phyloP scores from a whole-genome alignment of 805 yeast species.

The Ogataea ganodermae region DNA sequence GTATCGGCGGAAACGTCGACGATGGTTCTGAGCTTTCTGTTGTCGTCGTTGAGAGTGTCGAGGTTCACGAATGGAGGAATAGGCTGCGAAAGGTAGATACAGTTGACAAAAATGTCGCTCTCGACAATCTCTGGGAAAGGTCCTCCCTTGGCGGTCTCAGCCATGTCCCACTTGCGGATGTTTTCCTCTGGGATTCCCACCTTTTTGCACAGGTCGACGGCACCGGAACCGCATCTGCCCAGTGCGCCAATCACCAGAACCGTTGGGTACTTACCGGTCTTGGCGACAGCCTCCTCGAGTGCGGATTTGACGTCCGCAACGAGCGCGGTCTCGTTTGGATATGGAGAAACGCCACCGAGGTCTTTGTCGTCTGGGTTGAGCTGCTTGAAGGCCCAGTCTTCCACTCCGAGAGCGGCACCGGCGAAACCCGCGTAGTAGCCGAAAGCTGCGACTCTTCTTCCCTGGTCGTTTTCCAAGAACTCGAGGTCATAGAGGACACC shows the following conservation, averaged over 20 bases:
- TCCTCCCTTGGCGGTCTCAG: slow-evolving; percentile 95
- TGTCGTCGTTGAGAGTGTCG: slow-evolving; percentile 61
- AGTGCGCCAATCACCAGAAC: slow-evolving; percentile 93
- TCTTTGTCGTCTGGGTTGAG: slow-evolving; percentile 64
- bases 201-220: slow-evolving; percentile 77
- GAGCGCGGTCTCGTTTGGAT: slow-evolving; percentile 74
- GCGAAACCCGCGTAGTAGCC: slow-evolving; percentile 99
- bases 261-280: slow-evolving; percentile 69
- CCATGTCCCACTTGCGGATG: slow-evolving; percentile 92
- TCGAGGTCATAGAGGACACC: slow-evolving; percentile 93
- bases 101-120: slow-evolving; percentile 89
- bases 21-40: slow-evolving; percentile 83
- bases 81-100: slow-evolving; percentile 91
- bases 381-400: slow-evolving; percentile 94
- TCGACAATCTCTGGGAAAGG: slow-evolving; percentile 91
- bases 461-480: slow-evolving; percentile 89
- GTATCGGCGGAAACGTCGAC: slow-evolving; percentile 99
- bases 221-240: slow-evolving; percentile 99
- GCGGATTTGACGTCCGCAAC: slow-evolving; percentile 68
- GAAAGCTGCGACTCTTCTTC: slow-evolving; percentile 98
- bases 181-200: slow-evolving; percentile 86
- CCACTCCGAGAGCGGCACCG: slow-evolving; percentile 95
- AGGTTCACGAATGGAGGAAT: slow-evolving; percentile 87
- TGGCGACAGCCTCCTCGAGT: slow-evolving; percentile 55
- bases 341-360: slow-evolving; percentile 80